Base-by-base conservation (phyloP, 2,329 filamentous ascomycete species). In the Microdochium nivale region DNA sequence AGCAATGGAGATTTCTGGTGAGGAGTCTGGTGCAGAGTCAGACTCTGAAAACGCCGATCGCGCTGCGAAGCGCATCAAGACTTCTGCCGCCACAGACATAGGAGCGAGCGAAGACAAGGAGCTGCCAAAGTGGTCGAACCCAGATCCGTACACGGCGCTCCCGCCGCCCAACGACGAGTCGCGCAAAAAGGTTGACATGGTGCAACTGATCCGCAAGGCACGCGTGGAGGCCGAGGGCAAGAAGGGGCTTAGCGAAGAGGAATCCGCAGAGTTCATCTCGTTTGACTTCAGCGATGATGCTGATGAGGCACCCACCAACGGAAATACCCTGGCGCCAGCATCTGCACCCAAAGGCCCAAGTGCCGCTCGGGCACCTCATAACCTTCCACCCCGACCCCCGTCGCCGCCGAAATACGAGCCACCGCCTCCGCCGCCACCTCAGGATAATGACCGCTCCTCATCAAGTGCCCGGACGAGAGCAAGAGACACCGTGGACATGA, bases 181-280 rank as follows among this genome's bases (percentile, higher is more conserved):
- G 37, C 78, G 80, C 21, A 95, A 94, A 69, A 90, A 86, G 67
- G 85, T 83, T 58, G 90, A 96, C 58, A 86, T 96, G 37, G 88
- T 97, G 33, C 88, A 95, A 62, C 70, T 96, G 54, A 96, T 97
- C 59, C 85, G 91, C 59, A 96, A 96, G 64, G 89, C 91, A 2
- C 88, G 91, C 48, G 75, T 90, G 32, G 80, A 84, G 35, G 70
- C 74, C 2, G 67, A 71, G 5, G 63, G 70, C 10, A 70, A 74
- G 25, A 74, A 78, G 27, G 67, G 74, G 0, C 70, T 74, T 11
- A 70, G 77, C 1, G 76, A 82, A 23, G 74, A 78, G 1, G 78
- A 84, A 47, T 75, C 78, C 23, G 86, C 87, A 53, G 92, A 99
- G 58, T 97, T 96, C 64, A 96, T 99, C 51, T 95, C 92, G 0